Conservation (phyloP, 2,329 filamentous ascomycete species). For the Fonsecaea pugnacius region DNA sequence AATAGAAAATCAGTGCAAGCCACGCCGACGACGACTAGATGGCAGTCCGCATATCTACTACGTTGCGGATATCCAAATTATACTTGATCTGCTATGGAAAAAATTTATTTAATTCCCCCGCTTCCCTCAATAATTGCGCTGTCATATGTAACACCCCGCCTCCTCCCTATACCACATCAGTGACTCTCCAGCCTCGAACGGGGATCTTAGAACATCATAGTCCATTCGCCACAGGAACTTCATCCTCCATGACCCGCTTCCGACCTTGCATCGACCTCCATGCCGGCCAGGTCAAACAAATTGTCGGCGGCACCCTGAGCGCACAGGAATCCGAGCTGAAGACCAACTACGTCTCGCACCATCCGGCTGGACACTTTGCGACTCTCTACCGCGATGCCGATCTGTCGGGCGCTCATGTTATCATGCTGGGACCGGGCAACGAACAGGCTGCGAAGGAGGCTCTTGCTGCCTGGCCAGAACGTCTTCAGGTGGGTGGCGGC, state of each 20-base stretch:
- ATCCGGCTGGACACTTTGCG: slow-evolving; percentile 81
- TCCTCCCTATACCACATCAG: too few species aligned
- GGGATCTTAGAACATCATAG: too few species aligned
- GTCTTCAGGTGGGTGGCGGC: slow-evolving; percentile 90
- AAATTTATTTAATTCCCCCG: neutral
- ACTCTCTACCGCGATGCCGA: slow-evolving; percentile 75
- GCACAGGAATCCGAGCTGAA: slow-evolving; percentile 67
- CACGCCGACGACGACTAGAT: neutral
- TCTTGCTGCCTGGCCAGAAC: slow-evolving; percentile 74
- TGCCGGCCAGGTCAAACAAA: slow-evolving; percentile 97
- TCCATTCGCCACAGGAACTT: too few species aligned
- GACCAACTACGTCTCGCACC: slow-evolving; percentile 89
- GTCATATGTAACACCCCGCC: too few species aligned
- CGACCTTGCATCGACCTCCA: slow-evolving; percentile 97
- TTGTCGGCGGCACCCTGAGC: slow-evolving; percentile 90
- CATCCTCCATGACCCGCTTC: slow-evolving; percentile 79
- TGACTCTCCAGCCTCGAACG: too few species aligned
- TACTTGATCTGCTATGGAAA: neutral
- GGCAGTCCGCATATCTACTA: too few species aligned
- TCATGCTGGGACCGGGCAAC: slow-evolving; percentile 93
- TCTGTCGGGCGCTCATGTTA: slow-evolving; percentile 84
- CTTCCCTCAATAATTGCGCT: too few species aligned
- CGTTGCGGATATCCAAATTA: neutral
- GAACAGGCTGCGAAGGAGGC: slow-evolving; percentile 78
- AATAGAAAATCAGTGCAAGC: neutral